phyloP scores from a whole-genome alignment of 768 basidiomycete species.

The Roridomyces roridus region DNA sequence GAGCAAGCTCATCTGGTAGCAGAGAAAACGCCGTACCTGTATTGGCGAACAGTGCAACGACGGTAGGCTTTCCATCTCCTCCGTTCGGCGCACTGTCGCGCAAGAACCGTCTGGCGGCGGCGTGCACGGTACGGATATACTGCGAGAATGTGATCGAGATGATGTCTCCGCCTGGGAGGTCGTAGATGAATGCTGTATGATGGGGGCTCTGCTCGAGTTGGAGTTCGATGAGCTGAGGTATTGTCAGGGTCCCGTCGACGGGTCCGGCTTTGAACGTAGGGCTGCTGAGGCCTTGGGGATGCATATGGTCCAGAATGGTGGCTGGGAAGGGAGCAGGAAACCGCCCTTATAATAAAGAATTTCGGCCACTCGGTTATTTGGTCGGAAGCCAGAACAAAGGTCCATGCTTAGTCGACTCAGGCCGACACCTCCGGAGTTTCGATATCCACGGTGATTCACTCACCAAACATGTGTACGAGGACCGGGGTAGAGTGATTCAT shows the following conservation, averaged over 20 bases:
- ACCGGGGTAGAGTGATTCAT: no score
- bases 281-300: constrained; percentile 1
- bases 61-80: neutral
- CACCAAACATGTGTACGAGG: no score
- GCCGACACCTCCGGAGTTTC: no score
- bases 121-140: constrained; percentile 2
- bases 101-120: neutral
- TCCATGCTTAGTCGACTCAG: no score
- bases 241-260: neutral
- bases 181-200: constrained; percentile 3
- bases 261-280: neutral
- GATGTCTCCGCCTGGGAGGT: neutral
- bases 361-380: no score
- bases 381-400: no score
- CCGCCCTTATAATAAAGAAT: no score
- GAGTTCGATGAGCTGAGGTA: constrained; percentile 3
- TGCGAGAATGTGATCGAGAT: neutral
- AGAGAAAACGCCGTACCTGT: neutral
- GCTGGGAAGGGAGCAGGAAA: no score
- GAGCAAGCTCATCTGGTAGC: no score
- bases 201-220: constrained; percentile 3
- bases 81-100: neutral
- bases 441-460: no score
- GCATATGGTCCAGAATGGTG: no score
- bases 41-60: neutral